phyloP scores from a whole-genome alignment of 768 basidiomycete genomes.

The Mrakia gelida region DNA sequence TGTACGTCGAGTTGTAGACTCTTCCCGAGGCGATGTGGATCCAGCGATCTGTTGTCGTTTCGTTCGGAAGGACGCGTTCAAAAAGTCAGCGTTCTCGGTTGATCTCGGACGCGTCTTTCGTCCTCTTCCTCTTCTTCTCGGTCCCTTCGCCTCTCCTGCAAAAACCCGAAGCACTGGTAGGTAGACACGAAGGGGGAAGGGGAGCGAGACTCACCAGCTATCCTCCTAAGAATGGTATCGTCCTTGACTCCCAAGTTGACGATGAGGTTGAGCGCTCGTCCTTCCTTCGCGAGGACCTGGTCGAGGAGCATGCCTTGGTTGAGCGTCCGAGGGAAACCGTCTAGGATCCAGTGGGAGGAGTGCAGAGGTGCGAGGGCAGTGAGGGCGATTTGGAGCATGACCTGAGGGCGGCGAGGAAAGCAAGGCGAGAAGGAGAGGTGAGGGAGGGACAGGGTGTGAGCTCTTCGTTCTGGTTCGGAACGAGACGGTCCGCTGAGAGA shows the following conservation, averaged over 20 bases:
- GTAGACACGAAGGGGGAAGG: too few relatives aligned
- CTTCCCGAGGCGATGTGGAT: slow-evolving; percentile 81
- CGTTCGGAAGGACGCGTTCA: slow-evolving; percentile 15
- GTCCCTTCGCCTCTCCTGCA: neutral
- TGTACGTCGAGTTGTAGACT: slow-evolving; percentile 85
- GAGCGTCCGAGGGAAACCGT: slow-evolving; percentile 86
- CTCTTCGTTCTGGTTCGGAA: neutral
- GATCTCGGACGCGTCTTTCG: too few relatives aligned
- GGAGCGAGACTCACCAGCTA: slow-evolving; percentile 59
- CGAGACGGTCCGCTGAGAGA: neutral
- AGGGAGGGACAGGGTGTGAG: neutral
- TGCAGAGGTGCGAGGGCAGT: slow-evolving; percentile 62
- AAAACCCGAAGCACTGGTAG: too few relatives aligned
- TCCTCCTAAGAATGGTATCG: slow-evolving; percentile 73
- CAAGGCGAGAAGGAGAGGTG: neutral
- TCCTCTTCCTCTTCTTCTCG: neutral
- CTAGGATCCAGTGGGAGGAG: slow-evolving; percentile 68
- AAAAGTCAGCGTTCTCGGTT: too few relatives aligned
- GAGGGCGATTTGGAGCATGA: slow-evolving; percentile 72
- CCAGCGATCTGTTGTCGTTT: slow-evolving; percentile 65
- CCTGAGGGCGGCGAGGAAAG: slow-evolving; percentile 42
- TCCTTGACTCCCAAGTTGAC: slow-evolving; percentile 87
- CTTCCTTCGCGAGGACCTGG: slow-evolving; percentile 57
- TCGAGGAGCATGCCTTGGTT: slow-evolving; percentile 78
- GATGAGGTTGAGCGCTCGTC: slow-evolving; percentile 58